Percentiles rank a stretch among this genome's conserved stretches.
Conservation (phyloP, 805 yeast genomes). For the Candida krabiensis region DNA sequence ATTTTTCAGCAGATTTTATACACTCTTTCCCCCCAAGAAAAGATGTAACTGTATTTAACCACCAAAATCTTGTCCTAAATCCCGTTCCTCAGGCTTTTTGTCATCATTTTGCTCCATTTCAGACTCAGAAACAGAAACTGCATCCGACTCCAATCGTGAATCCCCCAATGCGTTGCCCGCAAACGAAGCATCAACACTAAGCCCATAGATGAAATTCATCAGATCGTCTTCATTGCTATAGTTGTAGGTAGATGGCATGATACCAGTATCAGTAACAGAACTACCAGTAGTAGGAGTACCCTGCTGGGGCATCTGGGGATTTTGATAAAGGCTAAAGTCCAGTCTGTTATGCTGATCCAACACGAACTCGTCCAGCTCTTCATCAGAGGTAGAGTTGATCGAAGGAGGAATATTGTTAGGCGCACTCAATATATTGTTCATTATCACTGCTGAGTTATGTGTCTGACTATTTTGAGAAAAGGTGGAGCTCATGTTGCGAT, state of each 20-base stretch:
- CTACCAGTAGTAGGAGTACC: neutral
- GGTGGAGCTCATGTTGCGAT: neutral
- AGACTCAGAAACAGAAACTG: no score
- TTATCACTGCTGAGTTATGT: conserved; percentile 9
- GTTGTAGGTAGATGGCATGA: conserved; percentile 16
- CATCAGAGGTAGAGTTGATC: conserved; percentile 34
- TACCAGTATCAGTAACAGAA: neutral
- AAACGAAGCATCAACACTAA: conserved; percentile 18
- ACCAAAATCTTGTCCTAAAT: no score
- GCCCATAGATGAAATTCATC: conserved; percentile 26
- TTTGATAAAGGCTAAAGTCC: neutral
- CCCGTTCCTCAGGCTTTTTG: no score
- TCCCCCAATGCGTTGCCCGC: no score
- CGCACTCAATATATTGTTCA: conserved; percentile 33
- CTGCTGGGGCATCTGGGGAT: neutral
- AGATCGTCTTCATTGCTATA: conserved; percentile 31
- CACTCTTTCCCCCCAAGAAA: no score
- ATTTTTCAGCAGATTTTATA: no score
- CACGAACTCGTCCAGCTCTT: conserved; percentile 21
- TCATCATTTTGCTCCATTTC: no score
- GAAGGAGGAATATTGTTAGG: conserved; percentile 41
- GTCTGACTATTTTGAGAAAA: neutral
- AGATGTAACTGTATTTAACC: no score
- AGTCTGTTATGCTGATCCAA: conserved; percentile 2
- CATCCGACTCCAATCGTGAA: no score